A percentile compares a stretch with the other conserved stretches of the same genome.
These are phyloP conservation scores for Tricholoma terreum DNA, from an alignment of 768 basidiomycete genomes.

Conservation along the genomic window DNA sequence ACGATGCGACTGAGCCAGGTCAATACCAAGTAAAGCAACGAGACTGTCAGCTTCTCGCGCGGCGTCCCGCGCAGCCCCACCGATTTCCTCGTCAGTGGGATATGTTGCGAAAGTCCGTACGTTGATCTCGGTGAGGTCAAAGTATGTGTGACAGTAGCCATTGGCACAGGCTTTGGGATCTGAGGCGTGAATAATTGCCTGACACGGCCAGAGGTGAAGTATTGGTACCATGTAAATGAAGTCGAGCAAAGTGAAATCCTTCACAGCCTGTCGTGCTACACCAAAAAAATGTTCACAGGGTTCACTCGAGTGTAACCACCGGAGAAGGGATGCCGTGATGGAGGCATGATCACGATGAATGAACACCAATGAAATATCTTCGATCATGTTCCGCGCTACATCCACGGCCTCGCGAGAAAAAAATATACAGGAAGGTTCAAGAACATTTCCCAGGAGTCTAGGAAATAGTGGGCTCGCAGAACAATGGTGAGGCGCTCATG, in stretches of 20 bases:
- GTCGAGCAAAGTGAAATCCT: conserved; percentile 34
- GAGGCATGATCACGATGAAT: conserved; percentile 33
- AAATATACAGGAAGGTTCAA: conserved; percentile 22
- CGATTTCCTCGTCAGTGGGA: conserved; percentile 22
- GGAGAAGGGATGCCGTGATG: conserved; percentile 8
- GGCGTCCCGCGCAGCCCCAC: conserved; percentile 2
- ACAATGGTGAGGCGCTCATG: conserved; percentile 25
- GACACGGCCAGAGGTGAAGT: conserved; percentile 19
- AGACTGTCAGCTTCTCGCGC: conserved; percentile 19
- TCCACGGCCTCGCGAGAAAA: conserved; percentile 32
- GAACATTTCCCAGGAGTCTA: conserved; percentile 26
- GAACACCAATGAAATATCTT: conserved; percentile 30
- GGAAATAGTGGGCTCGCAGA: conserved; percentile 29
- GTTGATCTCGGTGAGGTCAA: conserved; percentile 17
- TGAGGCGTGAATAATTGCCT: conserved; percentile 15
- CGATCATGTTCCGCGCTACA: conserved; percentile 26
- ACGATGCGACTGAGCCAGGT: neutral
- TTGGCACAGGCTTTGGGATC: conserved; percentile 18
- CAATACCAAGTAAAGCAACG: conserved; percentile 15
- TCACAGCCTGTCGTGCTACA: too few relatives aligned
- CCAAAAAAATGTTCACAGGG: conserved; percentile 34
- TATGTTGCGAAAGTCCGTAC: conserved; percentile 15
- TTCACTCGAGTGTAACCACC: conserved; percentile 30
- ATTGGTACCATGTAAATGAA: conserved; percentile 27
- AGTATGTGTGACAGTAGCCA: too few relatives aligned